Conservation (phyloP, 805 yeast species). For the Ogataea minuta region DNA sequence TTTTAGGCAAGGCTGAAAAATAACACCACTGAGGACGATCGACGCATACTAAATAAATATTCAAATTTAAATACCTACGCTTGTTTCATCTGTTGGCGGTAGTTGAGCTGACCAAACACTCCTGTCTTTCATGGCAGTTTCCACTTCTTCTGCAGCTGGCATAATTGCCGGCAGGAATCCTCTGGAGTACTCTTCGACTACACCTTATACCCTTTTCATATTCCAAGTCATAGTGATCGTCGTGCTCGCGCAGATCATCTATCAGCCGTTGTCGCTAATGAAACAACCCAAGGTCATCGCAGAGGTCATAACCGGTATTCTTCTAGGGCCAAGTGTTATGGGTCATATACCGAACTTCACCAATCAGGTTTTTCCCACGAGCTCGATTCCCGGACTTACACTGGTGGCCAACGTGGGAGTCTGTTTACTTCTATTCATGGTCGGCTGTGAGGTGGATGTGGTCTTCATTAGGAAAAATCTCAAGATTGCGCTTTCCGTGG, state of each 20-base stretch:
- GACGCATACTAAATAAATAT: too few relatives aligned
- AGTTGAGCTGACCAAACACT: not conserved
- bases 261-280: slow-evolving; percentile 56
- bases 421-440: slow-evolving; percentile 68
- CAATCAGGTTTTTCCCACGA: slow-evolving; percentile 58
- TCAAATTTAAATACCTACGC: too few relatives aligned
- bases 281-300: slow-evolving; percentile 81
- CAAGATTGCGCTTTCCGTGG: slow-evolving; percentile 64
- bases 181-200: slow-evolving; percentile 49
- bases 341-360: slow-evolving; percentile 73
- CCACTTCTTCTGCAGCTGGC: slow-evolving; percentile 45
- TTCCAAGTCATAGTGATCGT: slow-evolving; percentile 68
- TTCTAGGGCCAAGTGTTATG: slow-evolving; percentile 72
- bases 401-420: slow-evolving; percentile 74
- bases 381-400: slow-evolving; percentile 60
- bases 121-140: slow-evolving; percentile 3
- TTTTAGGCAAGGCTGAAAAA: not conserved
- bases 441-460: slow-evolving; percentile 78
- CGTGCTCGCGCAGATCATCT: slow-evolving; percentile 54
- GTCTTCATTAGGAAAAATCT: slow-evolving; percentile 59
- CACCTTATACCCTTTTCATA: slow-evolving; percentile 67
- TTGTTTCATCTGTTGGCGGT: too few relatives aligned
- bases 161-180: slow-evolving; percentile 74
- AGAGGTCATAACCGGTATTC: slow-evolving; percentile 74
- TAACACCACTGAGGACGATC: not conserved